Conservation (phyloP, 2,329 filamentous ascomycete genomes). For the Fusarium tjaetaba region DNA sequence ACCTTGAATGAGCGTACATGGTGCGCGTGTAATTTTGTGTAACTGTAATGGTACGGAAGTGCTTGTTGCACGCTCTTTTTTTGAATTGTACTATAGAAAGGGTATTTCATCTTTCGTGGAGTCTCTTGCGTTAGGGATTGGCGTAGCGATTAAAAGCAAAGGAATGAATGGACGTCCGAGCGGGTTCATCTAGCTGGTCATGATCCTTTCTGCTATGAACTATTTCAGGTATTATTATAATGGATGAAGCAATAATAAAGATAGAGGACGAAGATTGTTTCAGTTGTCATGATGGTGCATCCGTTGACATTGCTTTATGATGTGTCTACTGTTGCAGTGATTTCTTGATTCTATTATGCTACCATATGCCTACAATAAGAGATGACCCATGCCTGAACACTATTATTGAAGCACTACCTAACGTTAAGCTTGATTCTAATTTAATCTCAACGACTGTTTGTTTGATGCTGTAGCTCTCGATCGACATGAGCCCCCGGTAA, state of each 20-base stretch:
- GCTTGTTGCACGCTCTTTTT: slow-evolving; percentile 15
- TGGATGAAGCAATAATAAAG: background rate
- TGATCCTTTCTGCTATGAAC: background rate
- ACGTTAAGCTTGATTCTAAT: background rate
- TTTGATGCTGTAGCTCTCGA: background rate
- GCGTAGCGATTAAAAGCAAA: slow-evolving; percentile 26
- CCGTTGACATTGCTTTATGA: background rate
- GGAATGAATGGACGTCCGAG: slow-evolving; percentile 15
- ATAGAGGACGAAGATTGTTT: slow-evolving; percentile 4
- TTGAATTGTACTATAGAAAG: slow-evolving; percentile 36
- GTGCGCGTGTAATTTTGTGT: slow-evolving; percentile 18
- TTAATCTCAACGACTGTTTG: background rate
- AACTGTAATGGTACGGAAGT: slow-evolving; percentile 5
- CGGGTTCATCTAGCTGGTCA: slow-evolving; percentile 1
- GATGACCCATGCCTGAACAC: background rate
- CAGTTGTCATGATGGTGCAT: background rate
- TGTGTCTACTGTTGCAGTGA: background rate
- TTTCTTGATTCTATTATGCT: background rate
- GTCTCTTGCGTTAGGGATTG: slow-evolving; percentile 22
- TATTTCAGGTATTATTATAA: slow-evolving; percentile 13
- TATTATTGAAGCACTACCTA: background rate
- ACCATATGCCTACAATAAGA: too few species aligned
- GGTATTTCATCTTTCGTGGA: slow-evolving; percentile 16
- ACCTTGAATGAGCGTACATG: slow-evolving; percentile 57
- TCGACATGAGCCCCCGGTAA: slow-evolving; percentile 18